These are phyloP conservation scores for Colletotrichum acutatum DNA, from an alignment of 2,329 filamentous ascomycete species.

Conservation along the genomic window DNA sequence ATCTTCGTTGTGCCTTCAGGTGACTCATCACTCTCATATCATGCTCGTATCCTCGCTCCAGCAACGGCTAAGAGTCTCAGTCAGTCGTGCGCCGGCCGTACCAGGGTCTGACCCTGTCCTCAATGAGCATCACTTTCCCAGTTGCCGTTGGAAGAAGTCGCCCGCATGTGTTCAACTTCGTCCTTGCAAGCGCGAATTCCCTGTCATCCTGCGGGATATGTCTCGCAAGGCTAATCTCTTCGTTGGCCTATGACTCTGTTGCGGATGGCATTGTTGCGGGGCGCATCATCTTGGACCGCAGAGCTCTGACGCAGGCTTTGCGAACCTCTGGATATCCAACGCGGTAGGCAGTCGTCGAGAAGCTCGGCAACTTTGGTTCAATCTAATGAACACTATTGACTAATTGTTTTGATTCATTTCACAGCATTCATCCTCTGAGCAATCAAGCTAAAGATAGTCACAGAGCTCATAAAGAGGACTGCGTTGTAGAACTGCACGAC, in stretches of 20 bases:
- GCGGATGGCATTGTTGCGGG: neutral
- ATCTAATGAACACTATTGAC: neutral
- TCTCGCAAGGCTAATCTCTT: neutral
- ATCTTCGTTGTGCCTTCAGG: neutral
- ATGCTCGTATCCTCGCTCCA: neutral
- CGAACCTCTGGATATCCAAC: neutral
- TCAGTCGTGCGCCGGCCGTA: neutral
- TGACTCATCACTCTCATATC: neutral
- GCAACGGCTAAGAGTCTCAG: neutral
- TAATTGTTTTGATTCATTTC: constrained; percentile 31
- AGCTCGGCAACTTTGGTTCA: neutral
- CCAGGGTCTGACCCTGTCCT: neutral
- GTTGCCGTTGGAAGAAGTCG: too few species aligned
- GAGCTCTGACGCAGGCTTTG: neutral
- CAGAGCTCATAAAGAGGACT: constrained; percentile 94
- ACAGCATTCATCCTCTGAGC: constrained; percentile 83
- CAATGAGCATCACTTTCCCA: neutral
- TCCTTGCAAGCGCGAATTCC: neutral
- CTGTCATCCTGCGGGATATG: neutral
- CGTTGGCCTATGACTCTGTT: too few species aligned
- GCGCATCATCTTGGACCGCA: neutral
- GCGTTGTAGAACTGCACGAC: constrained; percentile 93
- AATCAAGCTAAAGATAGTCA: constrained; percentile 92
- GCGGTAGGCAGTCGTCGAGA: neutral
- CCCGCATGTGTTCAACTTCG: neutral